Base-by-base conservation (phyloP, 1,284 basidiomycete genomes). In the Trametes versicolor region DNA sequence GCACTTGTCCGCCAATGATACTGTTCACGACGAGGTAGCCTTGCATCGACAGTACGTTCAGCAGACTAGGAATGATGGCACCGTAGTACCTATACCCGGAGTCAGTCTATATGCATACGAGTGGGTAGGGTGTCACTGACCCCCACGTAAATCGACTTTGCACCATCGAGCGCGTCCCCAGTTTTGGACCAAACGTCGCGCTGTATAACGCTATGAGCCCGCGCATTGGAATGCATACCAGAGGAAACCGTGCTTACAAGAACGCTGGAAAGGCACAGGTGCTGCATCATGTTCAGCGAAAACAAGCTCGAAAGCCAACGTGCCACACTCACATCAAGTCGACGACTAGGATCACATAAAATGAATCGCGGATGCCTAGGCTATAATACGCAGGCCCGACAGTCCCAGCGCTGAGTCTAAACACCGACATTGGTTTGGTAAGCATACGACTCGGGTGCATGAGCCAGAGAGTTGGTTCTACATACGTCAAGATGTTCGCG, bases 1-100 rank as follows among this genome's bases (percentile, higher is more conserved):
- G 78, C 0, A 88, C 86, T 74, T 94, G 91, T 0, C 91, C 93
- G 7, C 91, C 92, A 57, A 92, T 81, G 71, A 94, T 93, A 56
- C 84, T 86, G 71, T 91, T 91, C 60, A 96, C 77, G 52, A 92
- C 85, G 58, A 91, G 79, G 76, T 87, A 94, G 0, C 91, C 90
- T 74, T 91, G 80, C 78, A 87, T 83, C 53, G 84, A 81, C 54
- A 87, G 69, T 3, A 89, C 85, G 70, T 93, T 92, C 54, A 92
- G 79, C n/a, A 85, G 55, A 25, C 87, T 87, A 17, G 90, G 89
- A 39, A 92, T 79, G 50, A 87, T 79, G 5, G 85, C 83, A 0
- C 86, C 88, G 68, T 85, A 87, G 73, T 87, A 90, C 12, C 89
- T 91, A n/a, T 10, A 17, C 2, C 51, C 1, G 37, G 48, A 32